A percentile compares a stretch with the other conserved stretches of the same genome.
These are phyloP conservation scores for Microsporum canis DNA, from an alignment of 2,329 filamentous ascomycete genomes.

Conservation along the genomic window DNA sequence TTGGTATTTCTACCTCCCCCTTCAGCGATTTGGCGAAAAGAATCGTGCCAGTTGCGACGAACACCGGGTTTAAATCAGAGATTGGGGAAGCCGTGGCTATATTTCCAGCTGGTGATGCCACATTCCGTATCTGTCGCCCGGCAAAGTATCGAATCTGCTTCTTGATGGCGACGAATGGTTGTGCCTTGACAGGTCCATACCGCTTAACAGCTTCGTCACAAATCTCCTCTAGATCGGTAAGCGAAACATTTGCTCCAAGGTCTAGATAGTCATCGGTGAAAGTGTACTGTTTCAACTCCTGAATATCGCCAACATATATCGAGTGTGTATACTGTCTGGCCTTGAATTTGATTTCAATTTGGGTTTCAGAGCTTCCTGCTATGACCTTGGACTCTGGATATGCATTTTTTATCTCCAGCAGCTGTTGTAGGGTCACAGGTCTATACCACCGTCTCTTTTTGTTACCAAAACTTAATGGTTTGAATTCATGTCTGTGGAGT, in stretches of 20 bases:
- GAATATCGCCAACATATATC: slow-evolving; percentile 85
- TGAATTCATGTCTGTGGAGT: slow-evolving; percentile 70
- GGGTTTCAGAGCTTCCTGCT: slow-evolving; percentile 89
- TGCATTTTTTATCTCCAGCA: slow-evolving; percentile 80
- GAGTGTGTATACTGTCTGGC: slow-evolving; percentile 80
- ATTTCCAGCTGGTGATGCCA: slow-evolving; percentile 93
- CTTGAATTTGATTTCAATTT: slow-evolving; percentile 98
- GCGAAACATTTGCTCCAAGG: slow-evolving; percentile 80
- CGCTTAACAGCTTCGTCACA: slow-evolving; percentile 66
- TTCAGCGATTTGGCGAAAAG: slow-evolving; percentile 67
- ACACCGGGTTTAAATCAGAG: slow-evolving; percentile 87
- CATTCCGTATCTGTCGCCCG: slow-evolving; percentile 88
- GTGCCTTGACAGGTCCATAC: slow-evolving; percentile 59
- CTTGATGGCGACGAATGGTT: slow-evolving; percentile 80
- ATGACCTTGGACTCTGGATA: slow-evolving; percentile 87
- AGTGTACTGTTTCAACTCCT: slow-evolving; percentile 70
- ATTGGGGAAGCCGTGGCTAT: slow-evolving; percentile 90
- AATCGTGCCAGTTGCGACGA: slow-evolving; percentile 75
- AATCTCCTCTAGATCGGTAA: slow-evolving; percentile 83
- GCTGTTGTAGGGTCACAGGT: slow-evolving; percentile 72
- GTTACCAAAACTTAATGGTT: slow-evolving; percentile 78
- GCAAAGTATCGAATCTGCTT: slow-evolving; percentile 95
- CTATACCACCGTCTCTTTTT: slow-evolving; percentile 91
- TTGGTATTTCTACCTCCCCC: slow-evolving; percentile 72
- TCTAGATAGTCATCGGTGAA: slow-evolving; percentile 76